Conservation (phyloP, 805 yeast species). For the Clavispora fructus region DNA sequence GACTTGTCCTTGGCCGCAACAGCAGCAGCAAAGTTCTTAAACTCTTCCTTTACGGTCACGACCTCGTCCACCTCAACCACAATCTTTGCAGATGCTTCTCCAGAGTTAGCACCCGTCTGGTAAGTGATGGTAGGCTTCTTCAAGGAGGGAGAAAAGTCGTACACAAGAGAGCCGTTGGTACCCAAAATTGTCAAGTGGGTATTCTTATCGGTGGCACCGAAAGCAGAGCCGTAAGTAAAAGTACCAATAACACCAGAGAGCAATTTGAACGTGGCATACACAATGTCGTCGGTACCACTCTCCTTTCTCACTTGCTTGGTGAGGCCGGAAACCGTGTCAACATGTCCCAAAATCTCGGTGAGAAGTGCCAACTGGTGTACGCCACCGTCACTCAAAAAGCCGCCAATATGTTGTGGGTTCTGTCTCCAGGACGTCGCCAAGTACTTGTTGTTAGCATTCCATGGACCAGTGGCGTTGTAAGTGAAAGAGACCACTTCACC, state of each 20-base stretch:
- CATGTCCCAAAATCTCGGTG: conserved; percentile 75
- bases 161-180: conserved; percentile 65
- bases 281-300: conserved; percentile 79
- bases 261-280: conserved; percentile 63
- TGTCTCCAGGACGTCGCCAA: conserved; percentile 78
- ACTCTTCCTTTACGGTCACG: conserved; percentile 41
- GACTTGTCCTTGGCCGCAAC: conserved; percentile 57
- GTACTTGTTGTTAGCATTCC: conserved; percentile 55
- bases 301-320: conserved; percentile 71
- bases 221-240: conserved; percentile 81
- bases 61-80: conserved; percentile 40
- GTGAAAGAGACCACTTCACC: conserved; percentile 71
- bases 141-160: conserved; percentile 55
- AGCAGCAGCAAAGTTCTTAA: conserved; percentile 51
- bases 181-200: conserved; percentile 72
- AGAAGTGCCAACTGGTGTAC: conserved; percentile 90
- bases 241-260: conserved; percentile 69
- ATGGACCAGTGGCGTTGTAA: conserved; percentile 71
- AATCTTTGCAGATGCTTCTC: conserved; percentile 49
- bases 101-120: conserved; percentile 27
- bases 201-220: conserved; percentile 74
- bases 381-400: conserved; percentile 90
- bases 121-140: conserved; percentile 35
- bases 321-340: conserved; percentile 65
- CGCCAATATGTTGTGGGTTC: conserved; percentile 89